A percentile compares a stretch with the other conserved stretches of the same genome.
These are phyloP conservation scores for Sporisorium reilianum DNA, from an alignment of 1,284 basidiomycete genomes.

Conservation along the genomic window DNA sequence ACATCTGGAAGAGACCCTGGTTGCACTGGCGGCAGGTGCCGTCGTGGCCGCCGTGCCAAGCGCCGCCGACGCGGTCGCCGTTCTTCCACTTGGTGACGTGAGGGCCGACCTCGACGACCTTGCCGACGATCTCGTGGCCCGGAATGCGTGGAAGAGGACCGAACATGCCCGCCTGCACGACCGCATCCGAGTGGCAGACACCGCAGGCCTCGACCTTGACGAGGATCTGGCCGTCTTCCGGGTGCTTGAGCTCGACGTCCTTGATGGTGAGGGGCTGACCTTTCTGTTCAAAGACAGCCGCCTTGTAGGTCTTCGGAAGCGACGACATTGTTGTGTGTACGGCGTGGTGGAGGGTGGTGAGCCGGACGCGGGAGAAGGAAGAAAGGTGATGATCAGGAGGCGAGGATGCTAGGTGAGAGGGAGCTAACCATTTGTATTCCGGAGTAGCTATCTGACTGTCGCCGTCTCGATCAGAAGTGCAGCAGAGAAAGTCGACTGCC, in stretches of 20 bases:
- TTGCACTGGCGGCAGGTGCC: conserved; percentile 63
- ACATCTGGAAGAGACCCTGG: conserved; percentile 58
- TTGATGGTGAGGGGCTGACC: conserved; percentile 88
- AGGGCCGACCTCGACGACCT: conserved; percentile 59
- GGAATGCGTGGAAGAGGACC: conserved; percentile 54
- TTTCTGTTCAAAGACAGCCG: conserved; percentile 94
- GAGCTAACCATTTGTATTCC: not conserved
- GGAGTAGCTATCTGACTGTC: not conserved
- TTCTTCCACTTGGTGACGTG: conserved; percentile 56
- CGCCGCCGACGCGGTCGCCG: conserved; percentile 65
- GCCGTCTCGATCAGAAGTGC: not conserved
- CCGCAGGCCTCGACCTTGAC: conserved; percentile 92
- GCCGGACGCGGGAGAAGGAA: too few species aligned
- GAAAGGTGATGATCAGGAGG: not conserved
- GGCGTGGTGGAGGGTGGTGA: not conserved
- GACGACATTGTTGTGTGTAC: conserved; percentile 25
- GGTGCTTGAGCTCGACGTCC: conserved; percentile 91
- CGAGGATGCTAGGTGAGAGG: not conserved
- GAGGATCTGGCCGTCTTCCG: conserved; percentile 88
- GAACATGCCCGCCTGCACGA: conserved; percentile 30
- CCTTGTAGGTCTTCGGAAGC: conserved; percentile 70
- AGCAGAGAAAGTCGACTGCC: not conserved
- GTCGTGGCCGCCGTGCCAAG: conserved; percentile 65
- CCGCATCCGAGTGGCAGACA: conserved; percentile 84
- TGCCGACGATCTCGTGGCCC: conserved; percentile 65